Percentiles rank a stretch among this genome's conserved stretches.
Conservation (phyloP, 2,329 filamentous ascomycete species). For the Aspergillus sp. region DNA sequence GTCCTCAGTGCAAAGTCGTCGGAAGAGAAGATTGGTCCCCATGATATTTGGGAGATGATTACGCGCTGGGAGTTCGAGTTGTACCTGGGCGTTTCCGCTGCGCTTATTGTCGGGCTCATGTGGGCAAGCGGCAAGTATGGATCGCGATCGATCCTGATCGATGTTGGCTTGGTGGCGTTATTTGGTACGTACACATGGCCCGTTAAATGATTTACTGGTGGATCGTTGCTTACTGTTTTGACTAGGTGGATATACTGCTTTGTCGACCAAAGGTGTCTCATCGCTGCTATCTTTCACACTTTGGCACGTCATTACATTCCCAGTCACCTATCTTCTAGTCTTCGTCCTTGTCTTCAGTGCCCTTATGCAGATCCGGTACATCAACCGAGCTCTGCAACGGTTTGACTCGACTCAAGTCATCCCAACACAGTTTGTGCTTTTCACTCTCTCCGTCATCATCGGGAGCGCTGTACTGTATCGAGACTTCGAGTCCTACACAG, state of each 20-base stretch:
- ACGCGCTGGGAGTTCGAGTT: slow-evolving; percentile 86
- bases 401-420: slow-evolving; percentile 99
- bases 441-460: slow-evolving; percentile 92
- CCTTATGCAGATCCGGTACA: slow-evolving; percentile 94
- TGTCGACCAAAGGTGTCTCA: slow-evolving; percentile 94
- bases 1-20: slow-evolving; percentile 87
- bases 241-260: slow-evolving; percentile 87
- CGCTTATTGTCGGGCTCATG: slow-evolving; percentile 75
- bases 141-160: slow-evolving; percentile 83
- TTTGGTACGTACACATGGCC: slow-evolving; percentile 65
- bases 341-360: slow-evolving; percentile 79
- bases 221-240: slow-evolving; percentile 16
- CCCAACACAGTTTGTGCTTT: slow-evolving; percentile 94
- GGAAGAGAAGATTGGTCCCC: slow-evolving; percentile 86
- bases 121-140: slow-evolving; percentile 82
- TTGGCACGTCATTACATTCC: slow-evolving; percentile 84
- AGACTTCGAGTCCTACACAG: slow-evolving; percentile 83
- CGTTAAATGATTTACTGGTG: slow-evolving; percentile 1
- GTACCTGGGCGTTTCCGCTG: slow-evolving; percentile 76
- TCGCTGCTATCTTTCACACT: slow-evolving; percentile 91
- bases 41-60: slow-evolving; percentile 87
- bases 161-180: slow-evolving; percentile 86
- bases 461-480: slow-evolving; percentile 92
- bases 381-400: slow-evolving; percentile 85
- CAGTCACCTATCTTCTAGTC: slow-evolving; percentile 85